These are phyloP conservation scores for Kentomonas sorsogonicus DNA, from an alignment of 208 protist genomes.

Conservation along the genomic window DNA sequence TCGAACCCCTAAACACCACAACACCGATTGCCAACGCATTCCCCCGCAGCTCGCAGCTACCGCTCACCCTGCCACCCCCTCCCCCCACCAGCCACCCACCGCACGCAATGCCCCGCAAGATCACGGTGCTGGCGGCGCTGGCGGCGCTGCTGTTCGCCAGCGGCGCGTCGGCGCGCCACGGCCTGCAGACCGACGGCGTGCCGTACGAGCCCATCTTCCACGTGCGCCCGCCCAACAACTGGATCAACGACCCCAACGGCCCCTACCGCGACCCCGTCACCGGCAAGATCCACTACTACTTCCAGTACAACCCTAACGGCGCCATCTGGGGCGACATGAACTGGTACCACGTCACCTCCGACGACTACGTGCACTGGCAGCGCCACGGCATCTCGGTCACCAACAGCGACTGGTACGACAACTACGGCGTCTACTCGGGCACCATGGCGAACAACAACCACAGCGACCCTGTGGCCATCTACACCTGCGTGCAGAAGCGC, in stretches of 20 bases:
- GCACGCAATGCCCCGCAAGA: too few relatives aligned
- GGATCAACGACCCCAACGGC: conserved; percentile 64
- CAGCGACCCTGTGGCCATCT: conserved; percentile 32
- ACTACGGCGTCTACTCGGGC: conserved; percentile 35
- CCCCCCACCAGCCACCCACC: too few relatives aligned
- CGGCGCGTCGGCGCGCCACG: neutral
- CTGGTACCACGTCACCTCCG: conserved; percentile 58
- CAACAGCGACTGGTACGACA: conserved; percentile 46
- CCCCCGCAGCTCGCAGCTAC: too few relatives aligned
- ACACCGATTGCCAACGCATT: too few relatives aligned
- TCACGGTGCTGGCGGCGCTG: neutral
- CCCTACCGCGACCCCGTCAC: conserved; percentile 56
- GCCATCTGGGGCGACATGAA: conserved; percentile 47
- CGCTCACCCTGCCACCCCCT: too few relatives aligned
- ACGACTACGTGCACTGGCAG: conserved; percentile 56
- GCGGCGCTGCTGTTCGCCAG: conserved; percentile 5
- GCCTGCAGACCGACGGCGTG: neutral
- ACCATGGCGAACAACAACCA: conserved; percentile 42
- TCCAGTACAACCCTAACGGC: conserved; percentile 62
- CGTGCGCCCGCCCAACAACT: conserved; percentile 37
- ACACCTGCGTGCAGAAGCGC: conserved; percentile 48
- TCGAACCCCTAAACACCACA: too few relatives aligned
- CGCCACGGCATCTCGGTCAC: conserved; percentile 20
- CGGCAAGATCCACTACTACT: conserved; percentile 45
- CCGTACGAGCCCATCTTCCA: conserved; percentile 36